Evolutionary conservation across 495 filamentous ascomycete genomes (phyloP), one percentile per base, ranked within the genome.

Genomic region (Geoglossum glabrum): DNA sequence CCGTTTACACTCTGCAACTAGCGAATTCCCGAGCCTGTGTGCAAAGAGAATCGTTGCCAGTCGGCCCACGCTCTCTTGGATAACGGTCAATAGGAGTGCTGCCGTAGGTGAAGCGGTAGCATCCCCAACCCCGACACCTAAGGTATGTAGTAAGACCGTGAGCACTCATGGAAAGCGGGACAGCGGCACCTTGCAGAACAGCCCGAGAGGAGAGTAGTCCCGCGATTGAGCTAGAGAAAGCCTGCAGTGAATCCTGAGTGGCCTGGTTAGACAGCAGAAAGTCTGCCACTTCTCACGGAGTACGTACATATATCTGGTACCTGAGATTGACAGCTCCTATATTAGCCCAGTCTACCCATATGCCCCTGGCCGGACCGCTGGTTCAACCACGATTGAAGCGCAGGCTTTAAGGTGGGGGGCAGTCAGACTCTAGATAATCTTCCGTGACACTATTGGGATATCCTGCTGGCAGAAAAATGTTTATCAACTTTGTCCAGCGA

Each of bases 1-100:
- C 72, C 80, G 87, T 64, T 96, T 96, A 74, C 87, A 94, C 68
- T 96, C 90, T 1, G 89, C 86, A 66, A 94, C 87, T 21, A 96
- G 81, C n/a, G 87, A 80, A 49, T 82, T 84, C 57, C 90, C 90
- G 56, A 90, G 76, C 43, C 79, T 74, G 66, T 95, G 83, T 0
- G 92, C 92, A 68, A 98, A 95, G 17, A 90, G 69, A 56, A 98
- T 95, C 0, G 90, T 96, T 15, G 89, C 89, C 13, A 96, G 70
- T 3, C 90, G 78, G 30, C 87, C 87, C 45, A 85, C 84, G 59
- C 79, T 80, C 64, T 95, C 90, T 71, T 94, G 87, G 1, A 92
- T 70, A 60, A 94, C 83, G 33, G 86, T 84, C 46, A 95, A 79
- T 17, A 98, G 79, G 6, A 98, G 74, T 3, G 90, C 89, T 13